phyloP scores from a whole-genome alignment of 495 filamentous ascomycete genomes.

The Xylaria longipes region DNA sequence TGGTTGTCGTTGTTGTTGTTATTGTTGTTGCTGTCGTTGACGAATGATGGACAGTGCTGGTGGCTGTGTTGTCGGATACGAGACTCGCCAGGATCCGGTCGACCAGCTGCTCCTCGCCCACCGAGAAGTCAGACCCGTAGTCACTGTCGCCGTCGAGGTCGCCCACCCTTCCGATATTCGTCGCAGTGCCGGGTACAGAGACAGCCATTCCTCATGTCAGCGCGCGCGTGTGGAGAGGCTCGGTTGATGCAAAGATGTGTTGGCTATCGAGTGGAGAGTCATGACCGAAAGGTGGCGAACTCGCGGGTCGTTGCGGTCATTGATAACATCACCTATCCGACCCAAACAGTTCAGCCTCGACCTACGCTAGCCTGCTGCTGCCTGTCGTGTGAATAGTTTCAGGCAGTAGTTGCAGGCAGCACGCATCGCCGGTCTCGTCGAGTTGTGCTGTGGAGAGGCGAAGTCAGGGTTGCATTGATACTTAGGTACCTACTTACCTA shows the following conservation, averaged over 20 bases:
- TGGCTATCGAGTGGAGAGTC: constrained; percentile 11
- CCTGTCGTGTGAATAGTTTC: neutral
- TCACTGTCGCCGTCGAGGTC: constrained; percentile 56
- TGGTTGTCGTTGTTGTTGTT: neutral
- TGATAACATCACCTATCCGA: neutral
- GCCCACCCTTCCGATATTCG: neutral
- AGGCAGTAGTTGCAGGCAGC: constrained; percentile 10
- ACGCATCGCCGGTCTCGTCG: neutral
- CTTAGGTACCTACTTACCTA: too few relatives aligned
- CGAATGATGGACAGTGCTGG: neutral
- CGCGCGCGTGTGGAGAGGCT: neutral
- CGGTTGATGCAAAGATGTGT: neutral
- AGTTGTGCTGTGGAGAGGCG: neutral
- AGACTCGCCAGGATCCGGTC: constrained; percentile 30
- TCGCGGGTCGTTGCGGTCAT: neutral
- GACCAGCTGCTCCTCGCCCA: constrained; percentile 59
- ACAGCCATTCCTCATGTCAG: constrained; percentile 9
- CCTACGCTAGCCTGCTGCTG: constrained; percentile 8
- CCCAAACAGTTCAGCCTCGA: neutral
- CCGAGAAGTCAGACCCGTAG: constrained; percentile 76
- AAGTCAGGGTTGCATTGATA: neutral
- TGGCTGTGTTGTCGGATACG: neutral
- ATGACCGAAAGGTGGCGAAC: constrained; percentile 6
- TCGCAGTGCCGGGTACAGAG: neutral
- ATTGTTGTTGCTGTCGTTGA: neutral